Evolutionary conservation across 441 rosid genomes (phyloP), one percentile per base, ranked within the genome.

Genomic region (Adansonia grandidieri): DNA sequence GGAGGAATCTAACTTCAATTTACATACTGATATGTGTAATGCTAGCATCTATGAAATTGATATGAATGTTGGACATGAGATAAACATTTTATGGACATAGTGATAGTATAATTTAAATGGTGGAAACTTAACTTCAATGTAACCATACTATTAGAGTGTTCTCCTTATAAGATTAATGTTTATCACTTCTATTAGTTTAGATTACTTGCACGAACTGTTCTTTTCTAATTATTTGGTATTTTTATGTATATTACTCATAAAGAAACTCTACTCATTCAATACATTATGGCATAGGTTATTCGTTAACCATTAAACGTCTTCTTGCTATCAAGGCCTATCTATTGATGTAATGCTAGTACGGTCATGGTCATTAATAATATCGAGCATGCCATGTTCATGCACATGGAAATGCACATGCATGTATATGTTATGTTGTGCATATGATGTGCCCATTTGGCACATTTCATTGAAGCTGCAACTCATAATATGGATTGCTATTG

Each of bases 331-430:
- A 56, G 22, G 61, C n/a, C 17, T 10, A 58, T 62, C n/a, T 1
- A 13, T 76, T 15, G 13, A 65, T 28, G 20, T 6, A 6, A 32
- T 28, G 70, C 70, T 40, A 65, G 13, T 37, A 47, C n/a, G 67
- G 19, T 15, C 1, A 28, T 77, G 80, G 69, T 10, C 72, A 15
- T 45, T 24, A 9, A 17, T 28, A 3, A 20, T 2, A 7, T 20
- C 6, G 8, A 5, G 63, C 67, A 24, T 61, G 53, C 32, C 62
- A 24, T 61, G 45, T 14, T n/a, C 44, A 76, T 71, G 11, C 48
- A 53, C 61, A 20, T 80, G 78, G 67, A 73, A 47, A 40, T 56
- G 77, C 61, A 9, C 60, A 66, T 50, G 47, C 22, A 67, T 32
- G 64, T 20, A 42, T 0, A 48, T 58, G 45, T 60, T 9, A 6